These are phyloP conservation scores for Eucalyptus dawsonii DNA, from an alignment of 345 rosid genomes.

Conservation along the genomic window DNA sequence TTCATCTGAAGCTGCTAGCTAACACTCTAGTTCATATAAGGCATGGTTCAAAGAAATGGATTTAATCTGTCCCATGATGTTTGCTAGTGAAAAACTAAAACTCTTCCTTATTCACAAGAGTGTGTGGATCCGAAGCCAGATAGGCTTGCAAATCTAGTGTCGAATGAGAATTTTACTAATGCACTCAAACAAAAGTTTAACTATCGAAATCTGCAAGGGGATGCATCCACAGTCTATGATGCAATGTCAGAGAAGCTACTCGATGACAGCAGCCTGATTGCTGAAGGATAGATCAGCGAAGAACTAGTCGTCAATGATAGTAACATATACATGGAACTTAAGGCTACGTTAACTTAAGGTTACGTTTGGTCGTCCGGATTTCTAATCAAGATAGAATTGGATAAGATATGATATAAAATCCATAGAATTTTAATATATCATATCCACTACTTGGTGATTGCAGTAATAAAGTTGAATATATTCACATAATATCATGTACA, in stretches of 20 bases:
- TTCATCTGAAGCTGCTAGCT: no score
- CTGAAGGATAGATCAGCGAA: background rate
- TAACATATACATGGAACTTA: slow-evolving; percentile 9
- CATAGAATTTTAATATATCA: fast-evolving
- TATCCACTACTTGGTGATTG: no score
- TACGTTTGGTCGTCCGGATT: fast-evolving
- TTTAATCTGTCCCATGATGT: no score
- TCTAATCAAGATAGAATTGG: fast-evolving
- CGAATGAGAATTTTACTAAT: background rate
- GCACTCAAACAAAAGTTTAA: background rate
- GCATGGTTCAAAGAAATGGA: no score
- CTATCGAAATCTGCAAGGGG: background rate
- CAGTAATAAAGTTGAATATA: fast-evolving
- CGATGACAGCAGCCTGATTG: background rate
- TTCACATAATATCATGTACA: no score
- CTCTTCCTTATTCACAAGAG: background rate
- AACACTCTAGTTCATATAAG: no score
- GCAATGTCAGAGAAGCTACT: slow-evolving; percentile 3
- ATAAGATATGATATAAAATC: no score
- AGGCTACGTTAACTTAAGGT: background rate
- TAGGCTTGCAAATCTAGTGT: background rate
- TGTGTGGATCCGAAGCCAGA: background rate
- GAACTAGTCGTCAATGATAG: slow-evolving; percentile 2
- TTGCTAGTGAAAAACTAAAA: no score
- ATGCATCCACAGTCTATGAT: background rate